Base-by-base conservation (phyloP, 1,284 basidiomycete species). In the Pseudozyma flocculosa region DNA sequence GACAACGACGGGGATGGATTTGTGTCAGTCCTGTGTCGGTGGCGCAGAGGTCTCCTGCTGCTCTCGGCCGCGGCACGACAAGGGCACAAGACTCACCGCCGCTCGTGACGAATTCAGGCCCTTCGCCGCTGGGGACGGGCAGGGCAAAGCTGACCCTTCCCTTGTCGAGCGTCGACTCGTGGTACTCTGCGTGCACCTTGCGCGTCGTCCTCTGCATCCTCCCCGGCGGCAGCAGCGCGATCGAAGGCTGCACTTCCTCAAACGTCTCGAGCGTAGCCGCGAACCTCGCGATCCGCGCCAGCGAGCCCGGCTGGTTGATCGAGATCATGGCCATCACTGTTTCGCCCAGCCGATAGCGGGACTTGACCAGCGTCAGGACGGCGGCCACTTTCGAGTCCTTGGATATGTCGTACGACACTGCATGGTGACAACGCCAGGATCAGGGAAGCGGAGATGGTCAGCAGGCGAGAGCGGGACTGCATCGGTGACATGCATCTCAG, bases 391-490 rank as follows among this genome's bases (percentile, higher is more conserved):
- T 62, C 32, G 72, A 72, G 43, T 77, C 73, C 34, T 77, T 77
- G 21, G 74, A 63, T 21, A 77, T 77, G 36, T 77, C 75, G 51
- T 77, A 77, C 7, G 73, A 70, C 4, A 75, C 73, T 55, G 54
- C 15, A 10, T 23, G 13, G 29, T 18, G 23, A 36, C 29, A 7
- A 14, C 29, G 29, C 29, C 8, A 7, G 7, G 29, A 7, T 8
- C 8, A 30, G 29, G 29, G 14, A 30, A 7, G 29, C 7, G 29
- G 29, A 14, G 29, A 30, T 8, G 29, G 34, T 36, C 34, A 36
- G n/a, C 11, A 7, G 26, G 26, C 26, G 26, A 29, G 26, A n/a
- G n/a, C n/a, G n/a, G n/a, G n/a, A n/a, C n/a, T n/a, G n/a, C n/a
- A n/a, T n/a, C n/a, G n/a, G n/a, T n/a, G n/a, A n/a, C n/a, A n/a